These are phyloP conservation scores for Lasiosphaeria ovina DNA, from an alignment of 495 filamentous ascomycete species.

Conservation along the genomic window DNA sequence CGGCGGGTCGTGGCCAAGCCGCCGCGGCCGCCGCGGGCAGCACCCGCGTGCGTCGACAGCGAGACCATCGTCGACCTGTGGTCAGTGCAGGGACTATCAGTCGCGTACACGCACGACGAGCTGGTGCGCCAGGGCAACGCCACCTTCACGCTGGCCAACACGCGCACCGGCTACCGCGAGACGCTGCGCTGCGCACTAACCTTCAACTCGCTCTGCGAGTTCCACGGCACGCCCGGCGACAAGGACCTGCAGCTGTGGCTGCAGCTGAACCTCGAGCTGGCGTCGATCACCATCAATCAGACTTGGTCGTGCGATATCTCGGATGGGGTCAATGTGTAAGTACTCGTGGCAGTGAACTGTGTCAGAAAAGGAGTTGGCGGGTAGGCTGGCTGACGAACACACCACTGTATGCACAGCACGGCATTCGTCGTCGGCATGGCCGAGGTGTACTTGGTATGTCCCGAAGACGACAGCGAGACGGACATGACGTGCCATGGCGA, in stretches of 20 bases:
- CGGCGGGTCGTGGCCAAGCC: not conserved
- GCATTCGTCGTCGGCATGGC: constrained; percentile 4
- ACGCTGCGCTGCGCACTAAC: not conserved
- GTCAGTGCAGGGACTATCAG: constrained; percentile 3
- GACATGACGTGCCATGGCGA: not conserved
- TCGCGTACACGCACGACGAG: constrained; percentile 9
- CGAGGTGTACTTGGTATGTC: constrained; percentile 1
- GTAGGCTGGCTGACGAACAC: not conserved
- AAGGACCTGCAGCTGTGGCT: constrained; percentile 7
- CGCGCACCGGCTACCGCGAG: not conserved
- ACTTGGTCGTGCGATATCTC: constrained; percentile 4
- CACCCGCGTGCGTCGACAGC: not conserved
- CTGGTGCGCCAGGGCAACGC: constrained; percentile 7
- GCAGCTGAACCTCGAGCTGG: constrained; percentile 14
- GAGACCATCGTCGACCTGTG: constrained; percentile 7
- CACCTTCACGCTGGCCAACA: constrained; percentile 9
- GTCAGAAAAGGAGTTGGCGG: not conserved
- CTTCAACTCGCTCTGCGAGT: constrained; percentile 10
- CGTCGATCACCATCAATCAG: constrained; percentile 8
- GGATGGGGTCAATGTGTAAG: not conserved
- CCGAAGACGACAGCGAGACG: not conserved
- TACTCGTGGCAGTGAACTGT: not conserved
- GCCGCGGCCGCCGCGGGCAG: not conserved
- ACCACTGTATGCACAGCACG: not conserved
- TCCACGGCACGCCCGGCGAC: constrained; percentile 13